A percentile compares a stretch with the other conserved stretches of the same genome.
phyloP scores from a whole-genome alignment of 352 stramenopile genomes.

The Phytophthora nicotianae region DNA sequence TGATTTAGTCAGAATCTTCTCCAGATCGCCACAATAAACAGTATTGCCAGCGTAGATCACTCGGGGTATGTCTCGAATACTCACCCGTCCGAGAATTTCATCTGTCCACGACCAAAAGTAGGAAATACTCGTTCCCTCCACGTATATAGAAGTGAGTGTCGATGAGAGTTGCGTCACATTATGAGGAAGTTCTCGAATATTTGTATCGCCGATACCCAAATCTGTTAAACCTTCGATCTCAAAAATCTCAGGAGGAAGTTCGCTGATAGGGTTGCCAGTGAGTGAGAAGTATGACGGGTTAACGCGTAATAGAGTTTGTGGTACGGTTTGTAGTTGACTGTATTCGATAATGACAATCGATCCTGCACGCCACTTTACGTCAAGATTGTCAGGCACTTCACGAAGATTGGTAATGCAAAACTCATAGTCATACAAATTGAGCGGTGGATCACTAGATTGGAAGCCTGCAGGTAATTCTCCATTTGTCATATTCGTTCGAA shows the following conservation, averaged over 20 bases:
- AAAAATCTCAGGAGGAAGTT: constrained; percentile 23
- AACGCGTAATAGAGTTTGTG: constrained; percentile 7
- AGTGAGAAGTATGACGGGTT: constrained; percentile 11
- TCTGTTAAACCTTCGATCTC: constrained; percentile 5
- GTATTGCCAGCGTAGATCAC: neutral
- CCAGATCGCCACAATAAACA: neutral
- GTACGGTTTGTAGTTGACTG: constrained; percentile 3
- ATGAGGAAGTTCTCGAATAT: neutral
- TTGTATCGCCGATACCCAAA: neutral
- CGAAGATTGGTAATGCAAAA: constrained; percentile 44
- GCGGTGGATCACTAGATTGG: constrained; percentile 34
- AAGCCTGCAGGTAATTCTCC: constrained; percentile 36
- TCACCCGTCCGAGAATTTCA: neutral
- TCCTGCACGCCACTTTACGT: constrained; percentile 33
- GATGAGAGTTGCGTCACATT: neutral
- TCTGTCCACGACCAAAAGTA: neutral
- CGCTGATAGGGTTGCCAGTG: constrained; percentile 14
- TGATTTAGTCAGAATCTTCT: neutral
- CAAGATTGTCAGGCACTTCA: constrained; percentile 35
- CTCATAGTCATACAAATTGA: constrained; percentile 39
- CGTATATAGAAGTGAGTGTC: neutral
- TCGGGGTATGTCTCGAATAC: neutral
- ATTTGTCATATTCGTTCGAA: constrained; percentile 42
- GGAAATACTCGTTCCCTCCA: neutral
- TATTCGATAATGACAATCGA: constrained; percentile 16